Conservation (phyloP, 495 filamentous ascomycete species). For the Neurospora sp. region DNA sequence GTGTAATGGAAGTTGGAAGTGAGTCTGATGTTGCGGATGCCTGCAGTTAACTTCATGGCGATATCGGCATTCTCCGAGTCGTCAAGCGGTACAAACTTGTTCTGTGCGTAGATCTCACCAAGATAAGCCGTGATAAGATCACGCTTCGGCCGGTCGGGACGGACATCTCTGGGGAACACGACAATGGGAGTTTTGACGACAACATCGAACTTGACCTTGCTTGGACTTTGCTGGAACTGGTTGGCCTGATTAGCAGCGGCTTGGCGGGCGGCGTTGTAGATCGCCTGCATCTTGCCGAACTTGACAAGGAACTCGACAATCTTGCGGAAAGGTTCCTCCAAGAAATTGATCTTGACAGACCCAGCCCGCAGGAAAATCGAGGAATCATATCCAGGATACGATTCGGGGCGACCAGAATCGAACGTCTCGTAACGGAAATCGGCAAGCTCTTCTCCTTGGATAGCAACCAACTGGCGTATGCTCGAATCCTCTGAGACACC, state of each 20-base stretch:
- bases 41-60: slow-evolving; percentile 82
- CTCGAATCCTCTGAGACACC: slow-evolving; percentile 72
- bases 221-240: slow-evolving; percentile 81
- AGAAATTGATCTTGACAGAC: slow-evolving; percentile 90
- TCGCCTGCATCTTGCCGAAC: slow-evolving; percentile 98
- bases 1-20: slow-evolving; percentile 84
- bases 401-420: slow-evolving; percentile 53
- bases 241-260: slow-evolving; percentile 92
- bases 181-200: slow-evolving; percentile 90
- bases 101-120: slow-evolving; percentile 94
- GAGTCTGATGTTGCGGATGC: slow-evolving; percentile 82
- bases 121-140: slow-evolving; percentile 88
- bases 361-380: slow-evolving; percentile 81
- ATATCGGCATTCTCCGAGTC: slow-evolving; percentile 58
- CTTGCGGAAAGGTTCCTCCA: slow-evolving; percentile 95
- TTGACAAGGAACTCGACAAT: slow-evolving; percentile 97
- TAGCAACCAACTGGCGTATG: slow-evolving; percentile 79
- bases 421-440: slow-evolving; percentile 97
- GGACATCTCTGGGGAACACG: slow-evolving; percentile 74
- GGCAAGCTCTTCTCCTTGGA: slow-evolving; percentile 91
- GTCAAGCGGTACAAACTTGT: slow-evolving; percentile 75
- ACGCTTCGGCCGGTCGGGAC: slow-evolving; percentile 44
- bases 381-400: slow-evolving; percentile 91
- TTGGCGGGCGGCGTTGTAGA: slow-evolving; percentile 93
- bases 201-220: slow-evolving; percentile 87